Percentiles rank a stretch among this genome's conserved stretches.
phyloP scores from a whole-genome alignment of 495 filamentous ascomycete species.

The Penicillium robsamsonii region DNA sequence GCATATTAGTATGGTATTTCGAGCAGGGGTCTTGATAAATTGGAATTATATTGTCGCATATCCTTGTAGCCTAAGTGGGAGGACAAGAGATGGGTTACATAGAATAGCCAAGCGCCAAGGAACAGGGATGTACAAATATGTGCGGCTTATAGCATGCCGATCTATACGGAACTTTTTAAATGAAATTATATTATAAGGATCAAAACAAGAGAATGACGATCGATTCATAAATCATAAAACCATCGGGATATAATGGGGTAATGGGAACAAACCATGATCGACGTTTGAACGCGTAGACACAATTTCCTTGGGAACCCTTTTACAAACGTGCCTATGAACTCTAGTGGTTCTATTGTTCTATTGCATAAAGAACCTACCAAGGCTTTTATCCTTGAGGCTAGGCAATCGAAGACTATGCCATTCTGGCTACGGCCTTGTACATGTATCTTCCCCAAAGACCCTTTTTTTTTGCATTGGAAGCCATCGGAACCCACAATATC shows the following conservation, averaged over 20 bases:
- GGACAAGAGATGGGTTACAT: too few species aligned
- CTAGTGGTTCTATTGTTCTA: too few species aligned
- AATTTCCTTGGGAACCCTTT: too few species aligned
- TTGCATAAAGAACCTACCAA: too few species aligned
- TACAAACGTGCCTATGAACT: too few species aligned
- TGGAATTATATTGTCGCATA: neutral
- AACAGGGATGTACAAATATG: neutral
- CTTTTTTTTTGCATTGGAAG: too few species aligned
- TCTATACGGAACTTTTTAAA: neutral
- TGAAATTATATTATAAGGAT: neutral
- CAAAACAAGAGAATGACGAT: neutral
- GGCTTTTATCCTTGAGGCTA: too few species aligned
- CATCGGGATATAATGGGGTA: neutral
- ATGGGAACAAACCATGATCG: conserved; percentile 2
- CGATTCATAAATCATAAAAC: neutral
- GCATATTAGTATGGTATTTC: neutral
- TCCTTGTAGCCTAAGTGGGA: too few species aligned
- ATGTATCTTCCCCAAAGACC: neutral
- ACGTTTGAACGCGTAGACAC: neutral
- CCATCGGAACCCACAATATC: neutral
- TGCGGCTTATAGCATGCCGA: neutral
- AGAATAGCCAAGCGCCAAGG: neutral
- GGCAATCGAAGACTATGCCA: neutral
- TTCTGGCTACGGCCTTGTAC: conserved; percentile 1
- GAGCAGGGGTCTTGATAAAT: neutral